Conservation (phyloP, 305 asterid genomes). For the Striga hermonthica region DNA sequence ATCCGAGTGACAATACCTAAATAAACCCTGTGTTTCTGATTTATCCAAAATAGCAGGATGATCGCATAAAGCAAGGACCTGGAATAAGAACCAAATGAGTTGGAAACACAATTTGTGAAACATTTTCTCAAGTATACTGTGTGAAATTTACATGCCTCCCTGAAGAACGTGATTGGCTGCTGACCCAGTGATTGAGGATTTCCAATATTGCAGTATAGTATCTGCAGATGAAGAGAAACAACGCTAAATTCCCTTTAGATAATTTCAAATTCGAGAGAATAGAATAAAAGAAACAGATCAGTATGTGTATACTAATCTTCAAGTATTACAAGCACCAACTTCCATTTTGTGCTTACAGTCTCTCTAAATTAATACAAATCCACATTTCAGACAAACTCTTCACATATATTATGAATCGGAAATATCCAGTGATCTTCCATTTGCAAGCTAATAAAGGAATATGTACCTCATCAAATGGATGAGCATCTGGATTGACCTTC, state of each 20-base stretch:
- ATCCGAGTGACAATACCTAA: slow-evolving; percentile 51
- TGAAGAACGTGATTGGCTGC: slow-evolving; percentile 90
- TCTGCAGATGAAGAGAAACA: slow-evolving; percentile 35
- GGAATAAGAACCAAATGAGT: slow-evolving; percentile 22
- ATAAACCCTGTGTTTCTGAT: slow-evolving; percentile 78
- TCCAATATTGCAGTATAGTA: slow-evolving; percentile 79
- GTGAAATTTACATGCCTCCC: slow-evolving; percentile 60
- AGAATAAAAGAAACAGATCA: no score
- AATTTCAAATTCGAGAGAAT: background rate
- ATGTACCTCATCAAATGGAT: slow-evolving; percentile 89
- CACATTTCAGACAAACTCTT: no score
- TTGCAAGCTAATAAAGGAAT: background rate
- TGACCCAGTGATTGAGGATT: slow-evolving; percentile 95
- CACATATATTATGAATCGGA: no score
- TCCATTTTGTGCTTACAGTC: no score
- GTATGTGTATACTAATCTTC: no score
- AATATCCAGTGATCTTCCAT: no score
- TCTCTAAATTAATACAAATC: no score
- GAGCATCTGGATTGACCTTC: slow-evolving; percentile 60
- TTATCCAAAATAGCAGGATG: slow-evolving; percentile 89
- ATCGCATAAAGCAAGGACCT: slow-evolving; percentile 95
- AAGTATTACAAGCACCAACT: no score
- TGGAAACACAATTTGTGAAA: slow-evolving; percentile 15
- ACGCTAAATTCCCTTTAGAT: background rate
- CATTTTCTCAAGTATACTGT: background rate